phyloP scores from a whole-genome alignment of 2,329 filamentous ascomycete genomes.

The Raffaelea albimanens region DNA sequence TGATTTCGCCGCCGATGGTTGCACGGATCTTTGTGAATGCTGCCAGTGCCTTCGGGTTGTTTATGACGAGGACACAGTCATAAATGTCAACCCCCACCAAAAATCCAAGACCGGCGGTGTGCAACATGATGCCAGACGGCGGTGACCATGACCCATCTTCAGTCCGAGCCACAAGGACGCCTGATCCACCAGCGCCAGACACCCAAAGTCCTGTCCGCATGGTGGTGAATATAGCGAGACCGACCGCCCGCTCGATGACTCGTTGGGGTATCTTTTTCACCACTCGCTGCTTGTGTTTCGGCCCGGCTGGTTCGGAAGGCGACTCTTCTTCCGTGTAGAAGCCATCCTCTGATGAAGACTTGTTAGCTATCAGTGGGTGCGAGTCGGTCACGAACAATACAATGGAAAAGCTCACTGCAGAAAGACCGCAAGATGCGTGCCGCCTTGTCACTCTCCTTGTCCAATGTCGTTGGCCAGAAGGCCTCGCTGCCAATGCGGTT shows the following conservation, averaged over 20 bases:
- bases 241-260: constrained; percentile 57
- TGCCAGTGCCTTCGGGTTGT: constrained; percentile 63
- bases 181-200: not conserved
- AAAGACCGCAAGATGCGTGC: constrained; percentile 66
- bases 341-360: constrained; percentile 33
- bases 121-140: constrained; percentile 69
- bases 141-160: constrained; percentile 23
- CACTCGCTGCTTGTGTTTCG: constrained; percentile 26
- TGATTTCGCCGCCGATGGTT: constrained; percentile 69
- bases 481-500: constrained; percentile 53
- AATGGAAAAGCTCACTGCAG: constrained; percentile 41
- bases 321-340: constrained; percentile 32
- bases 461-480: constrained; percentile 66
- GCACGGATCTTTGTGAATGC: constrained; percentile 68
- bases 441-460: constrained; percentile 68
- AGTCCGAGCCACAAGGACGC: not conserved
- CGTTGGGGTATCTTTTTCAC: constrained; percentile 45
- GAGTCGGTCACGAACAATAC: not conserved
- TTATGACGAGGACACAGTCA: constrained; percentile 82
- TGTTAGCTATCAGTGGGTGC: not conserved
- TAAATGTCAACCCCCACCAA: constrained; percentile 79
- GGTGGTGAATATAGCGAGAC: constrained; percentile 37
- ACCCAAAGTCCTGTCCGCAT: not conserved
- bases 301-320: constrained; percentile 10
- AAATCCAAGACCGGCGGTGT: constrained; percentile 71